phyloP scores from a whole-genome alignment of 495 filamentous ascomycete species.

The Hypoxylon rickii region DNA sequence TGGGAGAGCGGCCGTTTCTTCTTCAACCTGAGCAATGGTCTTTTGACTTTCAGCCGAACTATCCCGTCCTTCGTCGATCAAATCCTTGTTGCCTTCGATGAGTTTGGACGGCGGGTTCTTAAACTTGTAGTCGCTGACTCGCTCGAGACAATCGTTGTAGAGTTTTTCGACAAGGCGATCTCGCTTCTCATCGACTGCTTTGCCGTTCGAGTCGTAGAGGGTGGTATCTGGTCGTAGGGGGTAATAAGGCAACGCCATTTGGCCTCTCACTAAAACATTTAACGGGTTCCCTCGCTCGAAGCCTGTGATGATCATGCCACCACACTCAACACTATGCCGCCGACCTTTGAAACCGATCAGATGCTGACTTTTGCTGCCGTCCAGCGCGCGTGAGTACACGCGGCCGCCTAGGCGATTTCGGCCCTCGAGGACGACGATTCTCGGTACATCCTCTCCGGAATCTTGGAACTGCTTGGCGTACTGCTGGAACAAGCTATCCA shows the following conservation, averaged over 20 bases:
- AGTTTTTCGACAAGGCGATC: conserved; percentile 86
- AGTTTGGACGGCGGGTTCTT: conserved; percentile 68
- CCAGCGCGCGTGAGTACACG: conserved; percentile 87
- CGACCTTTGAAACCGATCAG: conserved; percentile 54
- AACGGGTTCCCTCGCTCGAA: conserved; percentile 95
- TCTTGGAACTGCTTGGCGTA: conserved; percentile 67
- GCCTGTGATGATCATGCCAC: conserved; percentile 95
- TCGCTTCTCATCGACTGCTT: conserved; percentile 73
- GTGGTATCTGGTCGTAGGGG: conserved; percentile 81
- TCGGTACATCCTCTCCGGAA: conserved; percentile 66
- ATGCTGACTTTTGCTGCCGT: conserved; percentile 35
- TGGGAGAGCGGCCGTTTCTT: conserved; percentile 52
- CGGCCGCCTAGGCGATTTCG: conserved; percentile 87
- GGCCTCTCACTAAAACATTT: conserved; percentile 85
- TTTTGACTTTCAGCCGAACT: conserved; percentile 69
- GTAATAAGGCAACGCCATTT: conserved; percentile 87
- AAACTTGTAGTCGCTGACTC: conserved; percentile 86
- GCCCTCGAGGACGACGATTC: conserved; percentile 84
- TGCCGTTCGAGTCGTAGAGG: conserved; percentile 87
- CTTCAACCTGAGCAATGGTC: conserved; percentile 73
- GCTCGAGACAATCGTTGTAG: conserved; percentile 91
- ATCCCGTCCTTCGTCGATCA: conserved; percentile 84
- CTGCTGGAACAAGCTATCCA: conserved; percentile 81
- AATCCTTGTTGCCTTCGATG: conserved; percentile 80
- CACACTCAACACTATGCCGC: conserved; percentile 89